Percentiles rank a stretch among this genome's conserved stretches.
Evolutionary conservation across 148 eudicot genomes (phyloP).

Genomic region (Fagopyrum tataricum): DNA sequence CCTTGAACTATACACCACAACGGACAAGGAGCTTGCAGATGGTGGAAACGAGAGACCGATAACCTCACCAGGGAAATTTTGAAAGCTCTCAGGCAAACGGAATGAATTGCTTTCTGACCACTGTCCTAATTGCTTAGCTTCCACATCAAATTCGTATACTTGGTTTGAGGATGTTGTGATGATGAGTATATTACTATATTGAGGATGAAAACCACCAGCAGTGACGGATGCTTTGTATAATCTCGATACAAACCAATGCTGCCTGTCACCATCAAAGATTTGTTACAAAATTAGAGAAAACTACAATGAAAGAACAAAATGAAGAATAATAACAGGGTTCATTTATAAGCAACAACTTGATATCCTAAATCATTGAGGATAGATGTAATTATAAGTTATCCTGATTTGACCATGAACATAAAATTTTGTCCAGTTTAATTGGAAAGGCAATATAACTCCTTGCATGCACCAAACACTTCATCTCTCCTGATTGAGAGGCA

Average conservation of each 20-base stretch:
- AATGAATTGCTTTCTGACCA: slow-evolving; percentile 72
- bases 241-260: slow-evolving; percentile 94
- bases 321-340: not conserved
- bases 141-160: slow-evolving; percentile 89
- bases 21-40: slow-evolving; percentile 51
- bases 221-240: slow-evolving; percentile 87
- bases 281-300: not conserved
- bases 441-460: not conserved
- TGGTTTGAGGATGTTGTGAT: slow-evolving; percentile 87
- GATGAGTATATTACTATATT: slow-evolving; percentile 69
- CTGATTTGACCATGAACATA: not conserved
- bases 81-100: slow-evolving; percentile 59
- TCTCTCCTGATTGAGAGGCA: not conserved
- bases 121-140: slow-evolving; percentile 82
- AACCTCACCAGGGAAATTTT: slow-evolving; percentile 93
- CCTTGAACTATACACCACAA: slow-evolving; percentile 83
- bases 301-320: not conserved
- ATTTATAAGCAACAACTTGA: not conserved
- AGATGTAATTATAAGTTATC: not conserved
- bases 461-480: not conserved
- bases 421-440: not conserved
- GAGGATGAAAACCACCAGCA: slow-evolving; percentile 84
- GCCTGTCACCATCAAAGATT: slow-evolving; percentile 36
- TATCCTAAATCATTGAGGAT: not conserved
- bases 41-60: slow-evolving; percentile 90